Evolutionary conservation across 2,329 filamentous ascomycete genomes (phyloP).

Genomic region (Pseudogymnoascus sp.): DNA sequence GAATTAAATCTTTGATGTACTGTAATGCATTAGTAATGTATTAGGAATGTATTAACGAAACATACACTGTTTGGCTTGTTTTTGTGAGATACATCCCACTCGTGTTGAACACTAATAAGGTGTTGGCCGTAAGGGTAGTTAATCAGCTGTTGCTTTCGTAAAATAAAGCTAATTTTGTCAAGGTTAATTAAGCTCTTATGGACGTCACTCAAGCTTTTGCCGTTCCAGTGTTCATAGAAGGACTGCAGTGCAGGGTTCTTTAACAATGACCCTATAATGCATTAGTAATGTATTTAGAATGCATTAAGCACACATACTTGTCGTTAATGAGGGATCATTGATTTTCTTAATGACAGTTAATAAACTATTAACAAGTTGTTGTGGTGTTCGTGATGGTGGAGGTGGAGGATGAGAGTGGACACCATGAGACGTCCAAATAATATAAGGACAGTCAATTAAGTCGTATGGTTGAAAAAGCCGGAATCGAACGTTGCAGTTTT

Average conservation of each 20-base stretch:
- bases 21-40: background rate
- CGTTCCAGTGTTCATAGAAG: background rate
- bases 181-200: background rate
- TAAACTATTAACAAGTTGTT: background rate
- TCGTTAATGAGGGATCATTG: background rate
- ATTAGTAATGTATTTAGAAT: background rate
- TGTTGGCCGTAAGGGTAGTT: background rate
- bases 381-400: conserved; percentile 14
- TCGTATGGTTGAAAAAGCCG: background rate
- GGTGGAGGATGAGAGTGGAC: background rate
- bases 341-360: background rate
- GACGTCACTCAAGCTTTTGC: background rate
- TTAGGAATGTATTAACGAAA: background rate
- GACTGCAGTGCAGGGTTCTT: background rate
- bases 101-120: background rate
- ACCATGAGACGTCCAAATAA: background rate
- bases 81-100: background rate
- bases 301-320: background rate
- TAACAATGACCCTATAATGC: background rate
- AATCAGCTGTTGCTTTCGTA: background rate
- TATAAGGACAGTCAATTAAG: background rate
- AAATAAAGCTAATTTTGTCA: background rate
- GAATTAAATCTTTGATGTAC: background rate
- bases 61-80: background rate
- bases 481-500: background rate